A percentile compares a stretch with the other conserved stretches of the same genome.
These are phyloP conservation scores for Coemansia sp. DNA, from an alignment of 192 early-diverging fungal genomes.

Conservation along the genomic window DNA sequence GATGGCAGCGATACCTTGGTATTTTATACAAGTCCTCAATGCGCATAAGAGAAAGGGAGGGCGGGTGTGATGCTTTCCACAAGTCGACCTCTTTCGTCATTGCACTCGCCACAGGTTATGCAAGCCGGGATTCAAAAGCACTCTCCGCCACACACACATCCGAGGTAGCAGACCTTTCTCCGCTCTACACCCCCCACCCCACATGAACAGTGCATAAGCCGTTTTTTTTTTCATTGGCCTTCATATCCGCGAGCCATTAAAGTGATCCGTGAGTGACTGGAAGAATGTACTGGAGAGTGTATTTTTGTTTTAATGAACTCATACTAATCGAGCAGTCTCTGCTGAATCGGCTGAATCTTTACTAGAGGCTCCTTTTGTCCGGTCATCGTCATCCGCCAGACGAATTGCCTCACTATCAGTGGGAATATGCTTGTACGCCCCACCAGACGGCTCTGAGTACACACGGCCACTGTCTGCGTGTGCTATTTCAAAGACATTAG, in stretches of 20 bases:
- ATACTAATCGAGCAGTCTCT: conserved; percentile 33
- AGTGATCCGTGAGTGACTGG: neutral
- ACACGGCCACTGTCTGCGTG: conserved; percentile 19
- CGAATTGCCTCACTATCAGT: neutral
- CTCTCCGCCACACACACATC: neutral
- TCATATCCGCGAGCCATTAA: neutral
- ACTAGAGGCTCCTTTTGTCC: conserved; percentile 19
- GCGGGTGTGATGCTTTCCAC: neutral
- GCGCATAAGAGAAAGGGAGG: neutral
- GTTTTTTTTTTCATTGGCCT: neutral
- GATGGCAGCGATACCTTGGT: too few species aligned
- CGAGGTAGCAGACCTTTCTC: too few species aligned
- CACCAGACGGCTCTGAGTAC: neutral
- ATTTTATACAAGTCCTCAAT: neutral
- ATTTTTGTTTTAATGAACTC: neutral
- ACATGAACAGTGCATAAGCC: neutral
- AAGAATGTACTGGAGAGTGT: too few species aligned
- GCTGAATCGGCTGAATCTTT: conserved; percentile 17
- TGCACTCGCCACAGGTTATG: conserved; percentile 1
- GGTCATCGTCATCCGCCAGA: conserved; percentile 12
- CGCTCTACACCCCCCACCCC: neutral
- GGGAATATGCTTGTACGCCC: neutral
- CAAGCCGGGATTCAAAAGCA: neutral
- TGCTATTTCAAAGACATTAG: conserved; percentile 32
- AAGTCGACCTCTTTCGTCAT: neutral